phyloP scores from a whole-genome alignment of 1,284 basidiomycete genomes.

The Ceratorhiza oryzae-sativae region DNA sequence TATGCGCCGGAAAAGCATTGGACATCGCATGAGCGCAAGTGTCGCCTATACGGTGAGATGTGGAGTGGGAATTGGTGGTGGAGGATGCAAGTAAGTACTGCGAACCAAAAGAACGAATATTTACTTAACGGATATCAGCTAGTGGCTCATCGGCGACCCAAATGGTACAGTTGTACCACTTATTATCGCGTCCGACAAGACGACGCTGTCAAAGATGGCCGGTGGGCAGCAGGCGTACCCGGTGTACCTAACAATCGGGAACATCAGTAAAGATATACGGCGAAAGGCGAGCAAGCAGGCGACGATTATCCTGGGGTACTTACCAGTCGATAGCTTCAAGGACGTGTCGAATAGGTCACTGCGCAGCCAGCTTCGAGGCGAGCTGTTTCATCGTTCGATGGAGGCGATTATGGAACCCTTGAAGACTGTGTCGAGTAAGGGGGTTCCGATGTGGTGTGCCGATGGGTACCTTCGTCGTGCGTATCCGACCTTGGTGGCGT shows the following conservation, averaged over 20 bases:
- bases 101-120: not conserved
- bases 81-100: conserved; percentile 33
- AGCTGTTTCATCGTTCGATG: conserved; percentile 45
- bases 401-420: conserved; percentile 41
- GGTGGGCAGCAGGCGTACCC: conserved; percentile 34
- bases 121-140: not conserved
- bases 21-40: conserved; percentile 6
- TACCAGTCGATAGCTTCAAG: conserved; percentile 37
- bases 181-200: conserved; percentile 41
- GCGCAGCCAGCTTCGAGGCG: not conserved
- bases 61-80: conserved; percentile 42
- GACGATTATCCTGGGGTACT: conserved; percentile 35
- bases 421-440: conserved; percentile 27
- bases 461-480: conserved; percentile 37
- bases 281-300: conserved; percentile 28
- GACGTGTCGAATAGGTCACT: not conserved
- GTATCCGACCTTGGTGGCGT: conserved; percentile 43
- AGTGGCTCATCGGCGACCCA: not conserved
- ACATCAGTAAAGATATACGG: conserved; percentile 35
- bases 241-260: conserved; percentile 23
- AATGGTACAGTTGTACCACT: conserved; percentile 38
- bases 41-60: conserved; percentile 27
- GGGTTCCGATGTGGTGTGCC: conserved; percentile 39
- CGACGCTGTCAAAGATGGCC: conserved; percentile 31
- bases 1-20: conserved; percentile 38